A percentile compares a stretch with the other conserved stretches of the same genome.
Conservation (phyloP, 1,284 basidiomycete genomes). For the Salmacisia buchloeana region DNA sequence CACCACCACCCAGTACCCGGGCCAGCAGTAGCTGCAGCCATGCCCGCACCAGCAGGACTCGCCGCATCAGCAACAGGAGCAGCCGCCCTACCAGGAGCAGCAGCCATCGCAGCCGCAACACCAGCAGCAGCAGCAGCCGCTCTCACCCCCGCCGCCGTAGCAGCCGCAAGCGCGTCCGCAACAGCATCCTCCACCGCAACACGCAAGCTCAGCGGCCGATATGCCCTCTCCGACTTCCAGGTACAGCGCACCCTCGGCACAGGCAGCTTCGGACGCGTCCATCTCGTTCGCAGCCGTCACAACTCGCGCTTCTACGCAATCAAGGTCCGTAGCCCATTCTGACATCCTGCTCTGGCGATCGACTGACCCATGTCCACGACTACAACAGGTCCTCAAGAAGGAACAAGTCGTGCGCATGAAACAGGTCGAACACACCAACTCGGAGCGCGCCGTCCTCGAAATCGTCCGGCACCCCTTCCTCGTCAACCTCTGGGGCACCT, state of each 20-base stretch:
- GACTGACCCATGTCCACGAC: too few relatives aligned
- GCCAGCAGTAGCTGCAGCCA: too few relatives aligned
- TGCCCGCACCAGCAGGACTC: background rate
- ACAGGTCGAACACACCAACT: constrained; percentile 96
- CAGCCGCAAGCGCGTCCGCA: background rate
- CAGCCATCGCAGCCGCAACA: background rate
- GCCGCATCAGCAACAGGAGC: background rate
- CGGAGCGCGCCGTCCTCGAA: constrained; percentile 83
- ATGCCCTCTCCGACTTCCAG: constrained; percentile 44
- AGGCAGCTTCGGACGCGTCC: constrained; percentile 46
- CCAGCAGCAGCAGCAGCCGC: background rate
- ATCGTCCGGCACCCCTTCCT: constrained; percentile 91
- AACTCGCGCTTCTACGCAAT: constrained; percentile 49
- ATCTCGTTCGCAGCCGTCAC: constrained; percentile 42
- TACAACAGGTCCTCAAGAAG: constrained; percentile 46
- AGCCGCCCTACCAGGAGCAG: background rate
- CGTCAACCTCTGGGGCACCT: constrained; percentile 96
- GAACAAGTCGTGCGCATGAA: constrained; percentile 92
- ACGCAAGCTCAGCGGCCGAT: constrained; percentile 42
- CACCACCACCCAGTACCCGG: background rate
- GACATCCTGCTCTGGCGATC: too few relatives aligned
- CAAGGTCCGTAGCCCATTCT: too few relatives aligned
- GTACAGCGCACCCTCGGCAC: constrained; percentile 46
- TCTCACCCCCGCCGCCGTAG: background rate
- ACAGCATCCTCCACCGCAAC: background rate